Percentiles rank a stretch among this genome's conserved stretches.
Conservation (phyloP, 148 eudicot genomes). For the Beta vulgaris region DNA sequence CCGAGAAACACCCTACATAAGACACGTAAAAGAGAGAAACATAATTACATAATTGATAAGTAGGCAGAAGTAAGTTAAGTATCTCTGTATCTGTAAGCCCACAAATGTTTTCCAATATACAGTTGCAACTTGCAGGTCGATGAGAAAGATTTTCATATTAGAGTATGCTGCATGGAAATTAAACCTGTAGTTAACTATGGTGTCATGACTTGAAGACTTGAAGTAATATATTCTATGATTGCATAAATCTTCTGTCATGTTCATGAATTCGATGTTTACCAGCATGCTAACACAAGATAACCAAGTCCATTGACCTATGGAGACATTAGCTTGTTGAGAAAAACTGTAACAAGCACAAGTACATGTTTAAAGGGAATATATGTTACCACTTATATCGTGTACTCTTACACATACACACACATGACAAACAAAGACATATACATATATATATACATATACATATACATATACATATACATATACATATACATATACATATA, state of each 20-base stretch:
- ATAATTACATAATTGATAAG: not conserved
- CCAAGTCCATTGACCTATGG: not conserved
- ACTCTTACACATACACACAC: too few relatives aligned
- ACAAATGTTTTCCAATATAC: not conserved
- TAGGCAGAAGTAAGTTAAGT: not conserved
- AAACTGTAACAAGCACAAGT: too few relatives aligned
- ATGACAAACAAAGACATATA: too few relatives aligned
- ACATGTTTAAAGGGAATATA: too few relatives aligned
- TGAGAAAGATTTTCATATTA: not conserved
- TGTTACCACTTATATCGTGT: too few relatives aligned
- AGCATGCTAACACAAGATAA: not conserved
- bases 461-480: too few relatives aligned
- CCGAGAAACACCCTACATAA: slow-evolving; percentile 28
- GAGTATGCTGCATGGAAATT: not conserved
- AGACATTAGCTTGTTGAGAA: too few relatives aligned
- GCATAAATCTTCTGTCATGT: not conserved
- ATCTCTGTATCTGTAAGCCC: not conserved
- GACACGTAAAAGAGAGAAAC: not conserved
- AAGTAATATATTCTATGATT: not conserved
- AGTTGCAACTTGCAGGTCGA: too few relatives aligned
- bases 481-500: too few relatives aligned
- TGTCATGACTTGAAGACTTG: not conserved
- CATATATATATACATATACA: too few relatives aligned
- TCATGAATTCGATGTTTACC: too few relatives aligned
- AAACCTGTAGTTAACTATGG: not conserved